These are phyloP conservation scores for Metschnikowia kunwiensis DNA, from an alignment of 805 yeast species.

Conservation along the genomic window DNA sequence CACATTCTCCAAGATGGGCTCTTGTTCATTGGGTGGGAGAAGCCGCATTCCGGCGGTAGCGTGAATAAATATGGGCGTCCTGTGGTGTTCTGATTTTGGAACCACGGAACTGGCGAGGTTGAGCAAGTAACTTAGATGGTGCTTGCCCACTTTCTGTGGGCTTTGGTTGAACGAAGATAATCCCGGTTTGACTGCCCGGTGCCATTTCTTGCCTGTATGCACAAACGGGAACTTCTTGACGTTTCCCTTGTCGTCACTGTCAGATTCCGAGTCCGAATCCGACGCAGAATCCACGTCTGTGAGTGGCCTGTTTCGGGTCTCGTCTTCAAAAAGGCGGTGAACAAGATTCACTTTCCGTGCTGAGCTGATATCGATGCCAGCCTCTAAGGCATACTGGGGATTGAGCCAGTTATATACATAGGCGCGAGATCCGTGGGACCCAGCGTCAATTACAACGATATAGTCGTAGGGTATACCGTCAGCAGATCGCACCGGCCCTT, in stretches of 20 bases:
- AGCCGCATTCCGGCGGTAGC: slow-evolving; percentile 70
- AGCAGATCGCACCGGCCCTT: slow-evolving; percentile 22
- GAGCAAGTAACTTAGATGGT: slow-evolving; percentile 50
- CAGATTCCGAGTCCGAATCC: slow-evolving; percentile 14
- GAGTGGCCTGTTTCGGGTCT: neutral
- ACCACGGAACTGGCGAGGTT: slow-evolving; percentile 47
- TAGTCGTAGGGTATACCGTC: slow-evolving; percentile 55
- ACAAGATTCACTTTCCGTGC: slow-evolving; percentile 8
- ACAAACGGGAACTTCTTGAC: slow-evolving; percentile 27
- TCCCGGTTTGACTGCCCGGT: slow-evolving; percentile 51
- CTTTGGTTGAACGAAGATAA: slow-evolving; percentile 47
- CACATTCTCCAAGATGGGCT: slow-evolving; percentile 41
- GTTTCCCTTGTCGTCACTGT: slow-evolving; percentile 9
- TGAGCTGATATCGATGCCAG: slow-evolving; percentile 18
- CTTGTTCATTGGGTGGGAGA: slow-evolving; percentile 50
- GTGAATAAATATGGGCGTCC: slow-evolving; percentile 69
- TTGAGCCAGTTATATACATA: slow-evolving; percentile 56
- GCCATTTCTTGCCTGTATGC: slow-evolving; percentile 43
- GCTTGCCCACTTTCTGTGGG: slow-evolving; percentile 50
- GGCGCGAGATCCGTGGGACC: slow-evolving; percentile 63
- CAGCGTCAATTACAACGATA: slow-evolving; percentile 60
- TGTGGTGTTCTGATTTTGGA: slow-evolving; percentile 54
- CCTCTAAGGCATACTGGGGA: slow-evolving; percentile 29
- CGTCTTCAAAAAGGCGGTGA: slow-evolving; percentile 4
- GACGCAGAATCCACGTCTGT: slow-evolving; percentile 7